Base-by-base conservation (phyloP, 225 moss, liverwort and hornwort genomes). In the Polytrichum commune region DNA sequence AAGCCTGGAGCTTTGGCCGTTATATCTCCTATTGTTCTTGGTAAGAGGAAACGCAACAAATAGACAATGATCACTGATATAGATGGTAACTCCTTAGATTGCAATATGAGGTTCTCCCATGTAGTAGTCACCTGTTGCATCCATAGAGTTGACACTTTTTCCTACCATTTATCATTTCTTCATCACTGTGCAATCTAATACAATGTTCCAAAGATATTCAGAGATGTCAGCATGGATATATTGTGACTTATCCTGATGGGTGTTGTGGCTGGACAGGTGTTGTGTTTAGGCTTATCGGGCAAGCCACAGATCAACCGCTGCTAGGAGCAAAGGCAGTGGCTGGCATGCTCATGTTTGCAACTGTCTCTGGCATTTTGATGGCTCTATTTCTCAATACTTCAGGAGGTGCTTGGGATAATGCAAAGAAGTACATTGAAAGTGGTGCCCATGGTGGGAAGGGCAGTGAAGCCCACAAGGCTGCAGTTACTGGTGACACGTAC, bases 371-470 rank as follows among this genome's bases (percentile, higher is more conserved):
- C 60, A 93, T 98, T 71, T 78, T 98, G 54, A 98, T 98, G 97
- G 95, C 97, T 46, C 92, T 95, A 46, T 98, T 98, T 81, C 83
- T 98, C 60, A 98, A 98, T 76, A 98, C 95, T 5, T 70, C 97
- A 38, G 93, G 97, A 71, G 97, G 97, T 66, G 97, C 97, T 67
- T 98, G 97, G 97, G 97, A 98, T 78, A 98, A 98, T 29, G 93
- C 97, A 29, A 95, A 98, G 83, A 98, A 98, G 25, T 98, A 91
- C 53, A 91, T 98, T 68, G 97, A 98, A 82, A 95, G 94, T 72
- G 97, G 97, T 75, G 92, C 92, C 53, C 76, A 88, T 75, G 97
- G 95, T 65, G 97, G 97, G 78, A 95, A 98, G 90, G 97, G 97
- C 30, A 95, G 97, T 83, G 91, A 95, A 29, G 91, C 95, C 25